These are phyloP conservation scores for Plantago coronopus DNA, from an alignment of 305 asterid species.

Conservation along the genomic window DNA sequence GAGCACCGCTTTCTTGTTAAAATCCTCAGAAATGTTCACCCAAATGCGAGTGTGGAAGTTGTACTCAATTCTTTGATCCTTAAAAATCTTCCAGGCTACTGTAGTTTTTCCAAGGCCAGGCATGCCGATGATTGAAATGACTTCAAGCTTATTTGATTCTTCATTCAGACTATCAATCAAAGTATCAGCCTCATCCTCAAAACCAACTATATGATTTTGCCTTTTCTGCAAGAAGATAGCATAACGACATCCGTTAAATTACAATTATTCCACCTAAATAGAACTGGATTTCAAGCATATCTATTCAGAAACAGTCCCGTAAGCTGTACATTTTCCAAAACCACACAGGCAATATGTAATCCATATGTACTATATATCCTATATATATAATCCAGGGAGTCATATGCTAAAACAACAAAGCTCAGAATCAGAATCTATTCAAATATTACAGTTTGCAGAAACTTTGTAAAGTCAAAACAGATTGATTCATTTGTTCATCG, in stretches of 20 bases:
- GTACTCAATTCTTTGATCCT: neutral
- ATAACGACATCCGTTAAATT: neutral
- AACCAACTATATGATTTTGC: constrained; percentile 6
- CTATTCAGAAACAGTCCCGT: too few relatives aligned
- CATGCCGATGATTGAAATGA: constrained; percentile 4
- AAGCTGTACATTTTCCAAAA: too few relatives aligned
- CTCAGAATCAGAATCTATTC: too few relatives aligned
- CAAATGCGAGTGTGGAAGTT: constrained; percentile 9
- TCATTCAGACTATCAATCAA: neutral
- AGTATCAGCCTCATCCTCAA: constrained; percentile 3
- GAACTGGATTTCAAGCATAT: too few relatives aligned
- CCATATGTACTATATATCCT: too few relatives aligned
- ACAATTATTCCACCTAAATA: too few relatives aligned
- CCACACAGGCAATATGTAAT: too few relatives aligned
- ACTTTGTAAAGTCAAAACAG: too few relatives aligned
- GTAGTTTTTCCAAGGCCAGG: constrained; percentile 9
- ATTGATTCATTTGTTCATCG: too few relatives aligned
- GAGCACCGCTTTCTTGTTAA: neutral
- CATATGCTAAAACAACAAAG: too few relatives aligned
- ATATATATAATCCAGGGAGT: too few relatives aligned
- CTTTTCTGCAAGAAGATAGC: neutral
- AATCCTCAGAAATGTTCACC: constrained; percentile 7
- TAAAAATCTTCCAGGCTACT: constrained; percentile 6
- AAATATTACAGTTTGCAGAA: too few relatives aligned
- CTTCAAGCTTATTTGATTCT: neutral